Evolutionary conservation across 2,329 filamentous ascomycete species (phyloP).

Genomic region (Talaromyces sp.): DNA sequence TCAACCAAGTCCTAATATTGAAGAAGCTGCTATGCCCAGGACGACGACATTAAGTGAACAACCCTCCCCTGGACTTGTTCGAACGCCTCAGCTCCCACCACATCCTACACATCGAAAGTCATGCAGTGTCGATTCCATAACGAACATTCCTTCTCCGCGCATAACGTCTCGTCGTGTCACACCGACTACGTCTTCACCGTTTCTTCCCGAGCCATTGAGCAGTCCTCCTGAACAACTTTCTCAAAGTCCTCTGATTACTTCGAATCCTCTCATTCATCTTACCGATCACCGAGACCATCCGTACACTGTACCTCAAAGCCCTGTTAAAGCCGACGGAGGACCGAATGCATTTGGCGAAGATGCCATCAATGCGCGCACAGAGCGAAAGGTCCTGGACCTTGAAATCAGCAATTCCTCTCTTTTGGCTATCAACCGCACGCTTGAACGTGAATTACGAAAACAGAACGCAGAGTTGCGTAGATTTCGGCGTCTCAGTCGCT

Average conservation of each 20-base stretch:
- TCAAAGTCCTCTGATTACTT: conserved; percentile 31
- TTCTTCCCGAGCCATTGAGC: conserved; percentile 21
- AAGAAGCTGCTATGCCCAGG: conserved; percentile 23
- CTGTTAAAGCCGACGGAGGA: conserved; percentile 44
- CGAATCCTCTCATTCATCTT: conserved; percentile 32
- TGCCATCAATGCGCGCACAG: conserved; percentile 81
- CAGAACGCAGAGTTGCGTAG: conserved; percentile 84
- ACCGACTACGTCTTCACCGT: conserved; percentile 29
- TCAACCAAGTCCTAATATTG: conserved; percentile 23
- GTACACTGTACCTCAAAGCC: conserved; percentile 58
- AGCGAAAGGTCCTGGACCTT: conserved; percentile 91
- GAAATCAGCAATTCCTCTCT: conserved; percentile 96
- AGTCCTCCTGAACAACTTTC: conserved; percentile 28
- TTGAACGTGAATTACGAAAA: conserved; percentile 87
- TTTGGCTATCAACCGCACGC: conserved; percentile 86
- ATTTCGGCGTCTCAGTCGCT: conserved; percentile 78
- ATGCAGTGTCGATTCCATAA: conserved; percentile 32
- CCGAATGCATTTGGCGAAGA: conserved; percentile 61
- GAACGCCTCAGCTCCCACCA: conserved; percentile 15
- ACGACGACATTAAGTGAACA: conserved; percentile 20
- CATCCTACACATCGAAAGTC: conserved; percentile 27
- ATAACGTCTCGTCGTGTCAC: conserved; percentile 30
- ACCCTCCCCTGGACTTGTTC: background rate
- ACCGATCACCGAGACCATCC: conserved; percentile 36
- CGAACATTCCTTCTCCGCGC: conserved; percentile 18